A percentile compares a stretch with the other conserved stretches of the same genome.
These are phyloP conservation scores for Myxozyma melibiosi DNA, from an alignment of 805 yeast genomes.

Conservation along the genomic window DNA sequence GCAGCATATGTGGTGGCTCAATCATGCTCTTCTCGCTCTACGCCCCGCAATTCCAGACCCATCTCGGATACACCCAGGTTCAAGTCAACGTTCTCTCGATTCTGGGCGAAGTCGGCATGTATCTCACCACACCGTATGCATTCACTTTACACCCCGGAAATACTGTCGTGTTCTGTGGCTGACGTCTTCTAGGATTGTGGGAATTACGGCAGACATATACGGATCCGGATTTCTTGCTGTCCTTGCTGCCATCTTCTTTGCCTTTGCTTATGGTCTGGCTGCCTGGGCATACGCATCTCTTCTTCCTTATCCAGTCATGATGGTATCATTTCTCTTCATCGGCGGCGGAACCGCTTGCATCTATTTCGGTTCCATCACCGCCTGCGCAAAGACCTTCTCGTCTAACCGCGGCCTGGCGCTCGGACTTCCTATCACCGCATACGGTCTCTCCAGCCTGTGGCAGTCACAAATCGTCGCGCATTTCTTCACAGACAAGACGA, in stretches of 20 bases:
- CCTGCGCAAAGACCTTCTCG: conserved; percentile 37
- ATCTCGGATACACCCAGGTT: conserved; percentile 64
- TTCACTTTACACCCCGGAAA: neutral
- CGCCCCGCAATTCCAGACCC: conserved; percentile 64
- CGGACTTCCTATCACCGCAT: conserved; percentile 83
- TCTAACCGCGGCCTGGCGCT: conserved; percentile 73
- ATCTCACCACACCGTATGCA: conserved; percentile 68
- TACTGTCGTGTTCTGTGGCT: neutral
- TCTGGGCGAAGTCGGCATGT: conserved; percentile 76
- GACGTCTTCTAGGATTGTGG: conserved; percentile 19
- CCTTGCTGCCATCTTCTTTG: conserved; percentile 29
- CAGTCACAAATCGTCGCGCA: conserved; percentile 60
- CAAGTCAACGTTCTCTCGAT: conserved; percentile 75
- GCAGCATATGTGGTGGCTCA: conserved; percentile 77
- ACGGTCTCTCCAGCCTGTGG: conserved; percentile 78
- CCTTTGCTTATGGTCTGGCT: conserved; percentile 31
- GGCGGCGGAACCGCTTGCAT: conserved; percentile 47
- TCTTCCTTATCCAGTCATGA: conserved; percentile 34
- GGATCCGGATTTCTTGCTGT: conserved; percentile 34
- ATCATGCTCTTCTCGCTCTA: conserved; percentile 80
- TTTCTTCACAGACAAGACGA: conserved; percentile 42
- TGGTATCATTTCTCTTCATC: conserved; percentile 40
- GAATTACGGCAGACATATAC: conserved; percentile 32
- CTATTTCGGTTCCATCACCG: conserved; percentile 41
- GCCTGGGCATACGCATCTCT: conserved; percentile 27